phyloP scores from a whole-genome alignment of 257 asterid genomes.

The Penstemon davidsonii region DNA sequence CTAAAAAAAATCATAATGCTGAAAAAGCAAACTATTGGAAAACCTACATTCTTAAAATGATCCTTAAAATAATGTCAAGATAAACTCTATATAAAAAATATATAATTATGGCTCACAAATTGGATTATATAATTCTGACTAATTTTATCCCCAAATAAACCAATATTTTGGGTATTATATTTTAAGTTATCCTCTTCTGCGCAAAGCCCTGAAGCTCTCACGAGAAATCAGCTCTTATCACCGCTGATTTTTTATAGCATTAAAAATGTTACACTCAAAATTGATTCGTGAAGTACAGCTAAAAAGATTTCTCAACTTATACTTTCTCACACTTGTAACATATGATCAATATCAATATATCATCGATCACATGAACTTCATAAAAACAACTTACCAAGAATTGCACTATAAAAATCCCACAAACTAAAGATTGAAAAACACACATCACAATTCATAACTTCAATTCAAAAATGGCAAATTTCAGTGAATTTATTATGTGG shows the following conservation, averaged over 20 bases:
- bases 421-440: not conserved
- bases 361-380: conserved; percentile 31
- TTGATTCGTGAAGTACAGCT: conserved; percentile 35
- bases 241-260: conserved; percentile 31
- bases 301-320: conserved; percentile 23
- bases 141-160: too few species aligned
- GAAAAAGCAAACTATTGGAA: too few species aligned
- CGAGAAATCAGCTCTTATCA: conserved; percentile 44
- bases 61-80: too few species aligned
- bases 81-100: too few species aligned
- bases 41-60: too few species aligned
- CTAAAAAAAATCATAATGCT: too few species aligned
- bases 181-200: too few species aligned
- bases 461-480: conserved; percentile 28
- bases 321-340: conserved; percentile 35
- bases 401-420: conserved; percentile 22
- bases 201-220: conserved; percentile 22
- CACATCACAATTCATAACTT: not conserved
- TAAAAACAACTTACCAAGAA: not conserved
- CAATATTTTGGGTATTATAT: too few species aligned
- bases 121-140: too few species aligned
- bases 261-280: conserved; percentile 6
- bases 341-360: not conserved
- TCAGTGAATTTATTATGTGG: conserved; percentile 30
- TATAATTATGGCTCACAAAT: too few species aligned